Evolutionary conservation across 768 basidiomycete genomes (phyloP), one percentile per base, ranked within the genome.

Genomic region (Leucocoprinus birnbaumii): DNA sequence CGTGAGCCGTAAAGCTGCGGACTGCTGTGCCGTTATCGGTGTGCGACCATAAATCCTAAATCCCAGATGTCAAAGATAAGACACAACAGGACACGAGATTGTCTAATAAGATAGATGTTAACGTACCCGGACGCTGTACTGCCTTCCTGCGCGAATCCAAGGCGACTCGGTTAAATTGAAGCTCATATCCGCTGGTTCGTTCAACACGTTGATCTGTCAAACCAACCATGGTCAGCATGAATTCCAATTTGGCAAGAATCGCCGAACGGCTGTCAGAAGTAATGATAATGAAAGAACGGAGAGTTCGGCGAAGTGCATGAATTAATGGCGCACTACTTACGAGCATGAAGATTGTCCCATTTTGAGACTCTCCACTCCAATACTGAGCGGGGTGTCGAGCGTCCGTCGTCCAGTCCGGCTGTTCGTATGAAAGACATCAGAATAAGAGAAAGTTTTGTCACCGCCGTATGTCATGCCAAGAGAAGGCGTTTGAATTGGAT

Each of bases 41-140:
- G 65, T 89, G 87, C 2, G 80, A 65, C 87, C 87, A 89, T 1
- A 89, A 72, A 61, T 89, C 87, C 84, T 89, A 57, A 2, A 2
- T 22, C 18, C n/a, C 49, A n/a, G n/a, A 31, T 43, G 37, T 24
- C 41, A 2, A 26, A 11, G n/a, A n/a, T n/a, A n/a, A n/a, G n/a
- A n/a, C n/a, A 5, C 31, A 31, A 31, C 31, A 5, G 31, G 11
- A 31, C 6, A 11, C 11, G 44, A 14, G 19, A 25, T 25, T 25
- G 3, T 22, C 41, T 26, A 50, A 11, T 24, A 40, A 40, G 11
- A 31, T 31, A 41, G 43, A 48, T 16, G 18, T 7, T n/a, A 27
- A 62, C 83, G 50, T 60, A 86, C 85, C 57, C 84, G 73, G 55
- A 87, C 80, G n/a, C 75, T 63, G 63, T 87, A 87, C 62, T 84